Evolutionary conservation across 2,329 filamentous ascomycete species (phyloP), one percentile per base, ranked within the genome.

Genomic region (Fusarium sp.): DNA sequence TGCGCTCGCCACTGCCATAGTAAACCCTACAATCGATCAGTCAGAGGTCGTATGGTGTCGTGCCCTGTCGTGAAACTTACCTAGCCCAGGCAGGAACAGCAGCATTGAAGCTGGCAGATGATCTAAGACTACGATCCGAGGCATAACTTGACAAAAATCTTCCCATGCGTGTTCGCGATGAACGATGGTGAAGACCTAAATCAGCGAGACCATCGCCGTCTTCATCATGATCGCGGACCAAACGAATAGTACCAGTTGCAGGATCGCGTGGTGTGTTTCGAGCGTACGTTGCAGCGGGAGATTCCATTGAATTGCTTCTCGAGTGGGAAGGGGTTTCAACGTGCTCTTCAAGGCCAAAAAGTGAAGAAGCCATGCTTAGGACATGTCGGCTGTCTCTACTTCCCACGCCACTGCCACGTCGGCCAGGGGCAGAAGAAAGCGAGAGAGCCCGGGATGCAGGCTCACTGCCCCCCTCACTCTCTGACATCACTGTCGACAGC

Each of bases 1-100:
- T 84, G 62, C 82, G 83, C 76, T 86, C 89, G 49, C 89, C 88
- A 52, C 87, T 88, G 34, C 88, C 87, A 75, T 94, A 94, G 77
- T 93, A 94, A 17, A 92, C 79, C 68, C 83, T 88, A 39, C 76
- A 42, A 44, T 26, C 28, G 38, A 45, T 71, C 55, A 73, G 69
- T 67, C 7, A 47, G 21, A 36, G 20, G 30, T 12, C 6, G 15
- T 7, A 21, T 52, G 6, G 8, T n/a, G n/a, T 32, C 10, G 20
- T 11, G 12, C 6, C 6, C 19, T 45, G 9, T 30, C n/a, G 8
- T 36, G 17, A 19, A 36, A 54, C 77, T 73, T 76, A 84, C 82
- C 77, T 81, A 26, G 86, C 86, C 86, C 86, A 89, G 10, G 81
- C 73, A 14, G 86, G 86, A 40, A 88, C 78, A 3, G 80, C 72